phyloP scores from a whole-genome alignment of 441 rosid species.

The Theobroma grandiflorum region DNA sequence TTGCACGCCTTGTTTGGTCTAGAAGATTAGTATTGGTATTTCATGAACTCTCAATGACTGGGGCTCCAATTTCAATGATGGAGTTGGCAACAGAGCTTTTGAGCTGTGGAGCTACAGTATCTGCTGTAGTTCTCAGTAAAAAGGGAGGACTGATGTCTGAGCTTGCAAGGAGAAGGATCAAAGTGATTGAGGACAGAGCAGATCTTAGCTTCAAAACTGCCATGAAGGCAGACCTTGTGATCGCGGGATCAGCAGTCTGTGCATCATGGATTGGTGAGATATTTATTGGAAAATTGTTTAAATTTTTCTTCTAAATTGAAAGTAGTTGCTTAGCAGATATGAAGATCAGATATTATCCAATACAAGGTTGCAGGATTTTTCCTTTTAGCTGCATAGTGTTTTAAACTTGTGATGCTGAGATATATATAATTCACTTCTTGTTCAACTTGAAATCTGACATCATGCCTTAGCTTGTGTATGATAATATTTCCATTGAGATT shows the following conservation, averaged over 20 bases:
- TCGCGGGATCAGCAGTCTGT: constrained; percentile 99
- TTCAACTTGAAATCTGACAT: background rate
- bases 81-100: constrained; percentile 95
- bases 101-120: constrained; percentile 98
- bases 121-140: constrained; percentile 91
- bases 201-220: constrained; percentile 93
- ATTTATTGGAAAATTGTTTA: constrained; percentile 21
- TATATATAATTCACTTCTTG: background rate
- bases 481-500: background rate
- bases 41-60: constrained; percentile 98
- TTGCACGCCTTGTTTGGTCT: constrained; percentile 95
- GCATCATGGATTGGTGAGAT: constrained; percentile 92
- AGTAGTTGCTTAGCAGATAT: constrained; percentile 11
- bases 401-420: background rate
- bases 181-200: constrained; percentile 90
- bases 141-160: constrained; percentile 93
- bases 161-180: constrained; percentile 86
- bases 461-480: background rate
- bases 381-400: background rate
- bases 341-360: constrained; percentile 8
- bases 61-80: constrained; percentile 98
- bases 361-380: background rate
- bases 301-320: constrained; percentile 18
- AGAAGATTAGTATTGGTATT: constrained; percentile 87
- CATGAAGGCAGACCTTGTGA: constrained; percentile 94